These are phyloP conservation scores for Vaccinium myrtillus DNA, from an alignment of 148 eudicot species.

Conservation along the genomic window DNA sequence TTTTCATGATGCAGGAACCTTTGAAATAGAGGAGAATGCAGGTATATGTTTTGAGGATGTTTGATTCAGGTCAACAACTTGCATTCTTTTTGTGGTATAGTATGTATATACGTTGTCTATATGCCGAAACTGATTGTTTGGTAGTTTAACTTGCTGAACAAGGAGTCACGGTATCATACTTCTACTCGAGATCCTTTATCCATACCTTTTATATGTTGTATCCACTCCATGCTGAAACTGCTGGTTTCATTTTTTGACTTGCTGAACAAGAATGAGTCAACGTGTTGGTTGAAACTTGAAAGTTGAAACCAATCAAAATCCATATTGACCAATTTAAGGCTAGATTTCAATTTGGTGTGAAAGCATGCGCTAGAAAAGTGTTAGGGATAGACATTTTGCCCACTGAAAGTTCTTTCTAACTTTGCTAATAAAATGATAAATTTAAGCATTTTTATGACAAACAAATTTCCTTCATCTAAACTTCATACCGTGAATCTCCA, in stretches of 20 bases:
- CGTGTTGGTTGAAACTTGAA: neutral
- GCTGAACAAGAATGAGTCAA: neutral
- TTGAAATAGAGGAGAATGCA: slow-evolving; percentile 53
- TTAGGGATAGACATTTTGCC: neutral
- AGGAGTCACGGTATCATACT: neutral
- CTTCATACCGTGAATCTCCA: neutral
- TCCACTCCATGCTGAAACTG: neutral
- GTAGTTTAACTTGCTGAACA: neutral
- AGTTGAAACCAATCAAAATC: neutral
- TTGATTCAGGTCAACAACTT: neutral
- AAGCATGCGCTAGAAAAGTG: neutral
- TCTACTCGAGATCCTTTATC: neutral
- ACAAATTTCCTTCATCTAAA: neutral
- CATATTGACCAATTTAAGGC: neutral
- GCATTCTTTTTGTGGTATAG: neutral
- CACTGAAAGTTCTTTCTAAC: neutral
- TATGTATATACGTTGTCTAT: neutral
- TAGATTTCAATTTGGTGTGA: neutral
- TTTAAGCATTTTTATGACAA: neutral
- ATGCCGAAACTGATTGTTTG: neutral
- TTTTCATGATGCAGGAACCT: slow-evolving; percentile 99
- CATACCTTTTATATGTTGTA: neutral
- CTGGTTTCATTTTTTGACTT: neutral
- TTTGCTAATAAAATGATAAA: neutral
- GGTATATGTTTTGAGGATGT: slow-evolving; percentile 40